Base-by-base conservation (phyloP, 2,329 filamentous ascomycete species). In the Coniochaeta ligniaria region DNA sequence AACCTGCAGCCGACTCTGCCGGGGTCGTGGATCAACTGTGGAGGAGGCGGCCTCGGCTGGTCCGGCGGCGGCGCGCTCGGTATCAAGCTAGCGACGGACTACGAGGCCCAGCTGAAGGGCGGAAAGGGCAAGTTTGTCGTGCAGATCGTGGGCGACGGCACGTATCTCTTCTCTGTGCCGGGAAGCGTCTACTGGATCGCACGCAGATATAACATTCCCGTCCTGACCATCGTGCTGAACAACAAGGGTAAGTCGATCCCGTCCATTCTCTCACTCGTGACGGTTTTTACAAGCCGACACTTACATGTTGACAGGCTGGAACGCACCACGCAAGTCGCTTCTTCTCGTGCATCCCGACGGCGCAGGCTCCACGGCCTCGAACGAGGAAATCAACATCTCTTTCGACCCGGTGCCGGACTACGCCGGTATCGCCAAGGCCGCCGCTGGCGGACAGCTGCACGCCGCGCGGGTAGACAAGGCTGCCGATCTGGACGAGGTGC, bases 341-440 rank as follows among this genome's bases (percentile, higher is more conserved):
- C 71, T 83, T 2, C 75, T 86, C 14, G 83, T 86, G 0, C 83
- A 86, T 63, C 83, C 84, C 0, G 74, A 85, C 4, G 84, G 83
- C 0, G 69, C 80, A 2, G 83, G 79, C 1, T 79, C 83, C 28
- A 75, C 71, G 65, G 81, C 81, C 0, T 80, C 76, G n/a, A 85
- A 85, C 68, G 82, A 84, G 61, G 84, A 86, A 68, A 80, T 86
- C 64, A 86, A 85, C 66, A 85, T 86, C 63, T 83, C 81, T 1
- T 85, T 87, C 63, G 75, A 78, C 28, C 84, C 84, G 0, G 74
- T 76, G 5, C 84, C 84, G 0, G 82, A 87, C 68, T 87, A 84
- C 66, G 71, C 81, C 0, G 83, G 82, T 41, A 85, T 87, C 57
- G 84, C 83, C 22, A 83, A 84, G 72, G 84, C 83, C 1, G 83